Evolutionary conservation across 148 eudicot genomes (phyloP).

Genomic region (Limonium bicolor): DNA sequence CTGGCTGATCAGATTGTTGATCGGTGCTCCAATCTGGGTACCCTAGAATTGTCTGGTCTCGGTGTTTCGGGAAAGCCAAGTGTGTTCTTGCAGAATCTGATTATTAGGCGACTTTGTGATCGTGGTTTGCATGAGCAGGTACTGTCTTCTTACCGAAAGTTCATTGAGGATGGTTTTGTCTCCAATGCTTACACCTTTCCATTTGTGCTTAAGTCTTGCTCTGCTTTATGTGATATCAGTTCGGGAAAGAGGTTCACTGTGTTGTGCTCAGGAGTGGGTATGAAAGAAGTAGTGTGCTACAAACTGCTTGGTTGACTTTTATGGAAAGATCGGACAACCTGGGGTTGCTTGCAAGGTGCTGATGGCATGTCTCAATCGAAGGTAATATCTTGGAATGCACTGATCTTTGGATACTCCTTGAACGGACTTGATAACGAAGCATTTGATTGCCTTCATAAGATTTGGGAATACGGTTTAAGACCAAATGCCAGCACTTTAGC

Average conservation of each 20-base stretch:
- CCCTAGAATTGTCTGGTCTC: conserved; percentile 23
- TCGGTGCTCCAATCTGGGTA: conserved; percentile 39
- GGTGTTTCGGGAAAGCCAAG: conserved; percentile 17
- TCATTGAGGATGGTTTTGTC: conserved; percentile 18
- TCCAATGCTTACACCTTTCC: conserved; percentile 57
- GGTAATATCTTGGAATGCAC: conserved; percentile 50
- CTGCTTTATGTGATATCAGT: conserved; percentile 15
- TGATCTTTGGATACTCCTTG: conserved; percentile 46
- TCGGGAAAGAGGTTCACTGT: conserved; percentile 32
- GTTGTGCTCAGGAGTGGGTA: conserved; percentile 42
- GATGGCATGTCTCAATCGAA: conserved; percentile 45
- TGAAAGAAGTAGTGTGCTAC: conserved; percentile 32
- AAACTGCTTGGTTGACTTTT: conserved; percentile 51
- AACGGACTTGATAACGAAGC: conserved; percentile 38
- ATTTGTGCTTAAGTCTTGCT: conserved; percentile 50
- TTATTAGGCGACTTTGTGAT: conserved; percentile 26
- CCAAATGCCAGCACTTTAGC: conserved; percentile 52
- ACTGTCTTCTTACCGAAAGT: conserved; percentile 23
- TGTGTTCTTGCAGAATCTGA: conserved; percentile 32
- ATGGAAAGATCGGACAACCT: conserved; percentile 28
- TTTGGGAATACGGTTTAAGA: conserved; percentile 20
- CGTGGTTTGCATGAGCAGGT: conserved; percentile 35
- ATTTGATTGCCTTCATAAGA: conserved; percentile 16
- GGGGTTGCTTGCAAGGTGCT: conserved; percentile 36
- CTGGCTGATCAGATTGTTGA: conserved; percentile 17